Evolutionary conservation across 352 stramenopile genomes (phyloP).

Genomic region (Salisapilia sapeloensis): DNA sequence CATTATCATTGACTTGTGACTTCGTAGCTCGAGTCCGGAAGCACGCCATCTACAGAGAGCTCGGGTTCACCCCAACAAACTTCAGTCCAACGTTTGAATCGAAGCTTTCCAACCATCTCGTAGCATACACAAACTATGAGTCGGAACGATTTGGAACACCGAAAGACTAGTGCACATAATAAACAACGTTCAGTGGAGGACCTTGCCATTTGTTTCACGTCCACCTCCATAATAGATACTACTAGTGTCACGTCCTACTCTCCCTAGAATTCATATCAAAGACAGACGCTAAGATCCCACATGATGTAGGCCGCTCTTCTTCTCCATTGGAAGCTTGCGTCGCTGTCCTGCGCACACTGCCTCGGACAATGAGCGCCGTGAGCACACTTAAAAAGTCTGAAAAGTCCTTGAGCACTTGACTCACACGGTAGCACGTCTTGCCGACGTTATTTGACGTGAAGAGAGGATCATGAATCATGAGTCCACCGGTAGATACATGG

Average conservation of each 20-base stretch:
- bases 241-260: too few relatives aligned
- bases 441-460: slow-evolving; percentile 62
- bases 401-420: slow-evolving; percentile 67
- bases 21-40: slow-evolving; percentile 20
- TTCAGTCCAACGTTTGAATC: slow-evolving; percentile 33
- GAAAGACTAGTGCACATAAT: too few relatives aligned
- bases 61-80: slow-evolving; percentile 22
- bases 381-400: slow-evolving; percentile 72
- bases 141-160: slow-evolving; percentile 27
- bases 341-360: slow-evolving; percentile 43
- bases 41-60: slow-evolving; percentile 32
- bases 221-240: too few relatives aligned
- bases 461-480: slow-evolving; percentile 64
- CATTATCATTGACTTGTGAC: slow-evolving; percentile 3
- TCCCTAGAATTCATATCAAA: slow-evolving; percentile 62
- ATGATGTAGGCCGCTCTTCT: slow-evolving; percentile 14
- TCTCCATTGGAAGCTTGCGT: slow-evolving; percentile 28
- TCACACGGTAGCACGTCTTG: slow-evolving; percentile 72
- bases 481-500: slow-evolving; percentile 16
- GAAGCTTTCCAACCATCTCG: slow-evolving; percentile 41
- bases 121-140: slow-evolving; percentile 39
- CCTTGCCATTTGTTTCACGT: too few relatives aligned
- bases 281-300: slow-evolving; percentile 36
- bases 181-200: too few relatives aligned
- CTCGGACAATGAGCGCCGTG: slow-evolving; percentile 62